phyloP scores from a whole-genome alignment of 345 rosid species.

The Lumnitzera racemosa region DNA sequence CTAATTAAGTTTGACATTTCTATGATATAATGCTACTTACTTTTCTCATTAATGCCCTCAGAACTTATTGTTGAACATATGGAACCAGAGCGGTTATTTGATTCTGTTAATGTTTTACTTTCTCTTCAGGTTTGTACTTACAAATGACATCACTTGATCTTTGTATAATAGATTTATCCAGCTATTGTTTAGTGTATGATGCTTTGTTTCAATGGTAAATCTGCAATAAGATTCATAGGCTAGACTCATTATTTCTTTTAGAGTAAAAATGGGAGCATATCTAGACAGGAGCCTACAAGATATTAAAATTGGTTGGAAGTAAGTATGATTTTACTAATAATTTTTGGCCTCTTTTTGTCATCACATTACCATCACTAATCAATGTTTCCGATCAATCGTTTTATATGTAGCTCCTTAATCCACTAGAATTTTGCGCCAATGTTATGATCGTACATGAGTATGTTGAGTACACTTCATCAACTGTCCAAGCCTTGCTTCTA shows the following conservation, averaged over 20 bases:
- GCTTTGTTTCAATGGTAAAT: too few species aligned
- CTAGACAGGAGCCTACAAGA: constrained; percentile 43
- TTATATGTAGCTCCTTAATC: constrained; percentile 34
- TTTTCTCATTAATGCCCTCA: constrained; percentile 21
- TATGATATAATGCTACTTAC: constrained; percentile 23
- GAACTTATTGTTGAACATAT: constrained; percentile 31
- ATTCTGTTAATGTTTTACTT: constrained; percentile 34
- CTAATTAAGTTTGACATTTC: too few species aligned
- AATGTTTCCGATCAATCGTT: background rate
- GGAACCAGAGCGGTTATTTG: constrained; percentile 23
- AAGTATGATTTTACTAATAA: background rate
- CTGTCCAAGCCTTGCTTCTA: constrained; percentile 29
- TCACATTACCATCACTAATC: too few species aligned
- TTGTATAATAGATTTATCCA: too few species aligned
- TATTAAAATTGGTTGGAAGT: constrained; percentile 29
- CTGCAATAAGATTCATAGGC: too few species aligned
- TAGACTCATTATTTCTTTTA: constrained; percentile 1
- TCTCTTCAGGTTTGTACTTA: constrained; percentile 24
- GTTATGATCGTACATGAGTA: constrained; percentile 27
- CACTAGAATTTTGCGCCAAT: constrained; percentile 34
- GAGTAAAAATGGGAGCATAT: constrained; percentile 36
- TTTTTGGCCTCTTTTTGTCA: too few species aligned
- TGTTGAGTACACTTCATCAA: constrained; percentile 46
- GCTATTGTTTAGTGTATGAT: too few species aligned
- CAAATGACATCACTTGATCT: too few species aligned